Evolutionary conservation across 345 rosid species (phyloP), one percentile per base, ranked within the genome.

Genomic region (Arabidopsis suecica): DNA sequence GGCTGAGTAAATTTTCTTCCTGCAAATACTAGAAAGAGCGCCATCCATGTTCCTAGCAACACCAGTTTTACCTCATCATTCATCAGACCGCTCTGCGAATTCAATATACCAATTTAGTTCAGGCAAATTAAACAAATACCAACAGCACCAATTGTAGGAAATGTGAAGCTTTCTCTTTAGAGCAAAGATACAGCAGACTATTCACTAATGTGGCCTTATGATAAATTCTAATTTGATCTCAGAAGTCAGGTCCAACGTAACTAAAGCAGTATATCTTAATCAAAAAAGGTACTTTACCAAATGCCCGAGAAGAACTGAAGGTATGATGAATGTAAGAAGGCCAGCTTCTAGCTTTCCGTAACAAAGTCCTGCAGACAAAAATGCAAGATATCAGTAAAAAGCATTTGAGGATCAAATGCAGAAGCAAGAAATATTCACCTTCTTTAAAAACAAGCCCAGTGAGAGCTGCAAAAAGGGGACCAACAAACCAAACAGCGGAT

Each of bases 281-380:
- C 23, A 34, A 32, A 65, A n/a, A 72, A 64, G 62, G 34, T 62
- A 48, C 59, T 10, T 51, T 87, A 94, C 97, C 98, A 94, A 78
- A 80, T 94, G 97, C 0, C 96, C 95, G 11, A 94, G 96, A 83
- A 94, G 93, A 68, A 87, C 80, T 6, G 87, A 72, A 2, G 98
- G 96, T 83, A 94, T 91, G 51, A 94, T 82, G 78, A 94, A 88
- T 10, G 98, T 91, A 25, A 91, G 91, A 74, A 90, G 60, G 22
- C 91, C 93, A 64, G 96, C 97, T 90, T 94, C 98, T 81, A 94
- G 83, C 85, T 94, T 94, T 44, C 98, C 96, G 37, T 91, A 94
- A 78, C 97, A 94, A 7, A 94, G 96, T 47, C 98, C 97, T 91
- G 81, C 55, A 55, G 30, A 18, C 8, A n/a, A n/a, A n/a, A n/a